phyloP scores from a whole-genome alignment of 768 basidiomycete species.

The Pleurotus tuber-regium region DNA sequence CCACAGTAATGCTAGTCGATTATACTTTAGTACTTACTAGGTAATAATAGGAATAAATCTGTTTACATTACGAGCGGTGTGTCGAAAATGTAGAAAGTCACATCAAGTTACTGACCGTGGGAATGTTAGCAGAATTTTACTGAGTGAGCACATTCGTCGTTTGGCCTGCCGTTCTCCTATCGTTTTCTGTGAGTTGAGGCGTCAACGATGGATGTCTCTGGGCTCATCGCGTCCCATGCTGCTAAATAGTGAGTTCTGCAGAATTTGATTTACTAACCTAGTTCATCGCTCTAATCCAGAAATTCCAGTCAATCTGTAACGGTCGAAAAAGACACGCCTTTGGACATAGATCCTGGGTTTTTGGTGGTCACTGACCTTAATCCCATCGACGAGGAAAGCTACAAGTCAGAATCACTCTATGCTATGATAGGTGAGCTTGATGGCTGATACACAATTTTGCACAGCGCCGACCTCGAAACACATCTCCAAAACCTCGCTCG shows the following conservation, averaged over 20 bases:
- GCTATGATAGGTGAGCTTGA: not conserved
- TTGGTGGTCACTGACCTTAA: slow-evolving; percentile 87
- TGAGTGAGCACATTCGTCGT: no score
- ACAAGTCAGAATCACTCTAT: slow-evolving; percentile 53
- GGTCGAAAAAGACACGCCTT: slow-evolving; percentile 77
- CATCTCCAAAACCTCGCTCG: slow-evolving; percentile 78
- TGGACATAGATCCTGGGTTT: slow-evolving; percentile 79
- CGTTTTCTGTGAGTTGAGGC: no score
- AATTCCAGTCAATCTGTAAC: slow-evolving; percentile 55
- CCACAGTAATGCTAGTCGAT: no score
- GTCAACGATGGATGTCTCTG: slow-evolving; percentile 92
- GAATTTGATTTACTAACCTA: not conserved
- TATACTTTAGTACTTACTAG: no score
- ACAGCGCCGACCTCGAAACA: slow-evolving; percentile 74
- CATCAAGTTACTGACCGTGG: no score
- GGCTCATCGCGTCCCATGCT: slow-evolving; percentile 70
- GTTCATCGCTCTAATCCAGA: not conserved
- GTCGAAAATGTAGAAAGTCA: no score
- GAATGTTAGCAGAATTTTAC: no score
- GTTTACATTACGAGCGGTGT: no score
- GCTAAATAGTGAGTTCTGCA: slow-evolving; percentile 60
- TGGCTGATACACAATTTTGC: not conserved
- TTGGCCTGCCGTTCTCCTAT: no score
- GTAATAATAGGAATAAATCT: no score
- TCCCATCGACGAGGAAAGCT: slow-evolving; percentile 80